Percentiles rank a stretch among this genome's conserved stretches.
phyloP scores from a whole-genome alignment of 768 basidiomycete species.

The Tulasnella sp. region DNA sequence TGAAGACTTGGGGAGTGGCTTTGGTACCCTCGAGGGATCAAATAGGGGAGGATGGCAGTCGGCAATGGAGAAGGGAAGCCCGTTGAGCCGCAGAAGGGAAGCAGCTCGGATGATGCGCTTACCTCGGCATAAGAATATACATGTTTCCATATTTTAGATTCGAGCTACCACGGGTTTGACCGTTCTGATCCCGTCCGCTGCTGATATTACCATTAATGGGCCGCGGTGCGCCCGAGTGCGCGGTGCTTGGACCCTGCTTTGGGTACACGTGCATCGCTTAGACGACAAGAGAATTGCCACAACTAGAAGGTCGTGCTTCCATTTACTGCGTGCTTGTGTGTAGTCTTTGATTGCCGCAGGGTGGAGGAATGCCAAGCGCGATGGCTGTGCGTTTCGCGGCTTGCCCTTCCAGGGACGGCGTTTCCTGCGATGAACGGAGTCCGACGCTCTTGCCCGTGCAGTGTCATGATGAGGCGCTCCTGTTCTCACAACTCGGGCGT shows the following conservation, averaged over 20 bases:
- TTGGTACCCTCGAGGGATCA: too few species aligned
- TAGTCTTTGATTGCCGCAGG: not conserved
- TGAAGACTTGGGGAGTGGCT: too few species aligned
- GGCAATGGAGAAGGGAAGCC: too few species aligned
- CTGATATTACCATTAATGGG: not conserved
- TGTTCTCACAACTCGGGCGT: not conserved
- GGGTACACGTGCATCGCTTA: not conserved
- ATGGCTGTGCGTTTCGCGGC: not conserved
- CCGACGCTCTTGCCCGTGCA: not conserved
- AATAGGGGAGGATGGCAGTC: too few species aligned
- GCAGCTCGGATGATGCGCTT: too few species aligned
- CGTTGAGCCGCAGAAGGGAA: too few species aligned
- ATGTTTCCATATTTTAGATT: not conserved
- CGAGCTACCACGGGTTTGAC: not conserved
- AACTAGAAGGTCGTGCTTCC: not conserved
- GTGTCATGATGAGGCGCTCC: not conserved
- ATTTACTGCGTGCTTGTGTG: not conserved
- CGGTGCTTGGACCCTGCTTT: not conserved
- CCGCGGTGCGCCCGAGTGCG: not conserved
- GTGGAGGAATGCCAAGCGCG: too few species aligned
- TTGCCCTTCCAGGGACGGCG: not conserved
- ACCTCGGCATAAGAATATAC: too few species aligned
- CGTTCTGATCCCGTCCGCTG: not conserved
- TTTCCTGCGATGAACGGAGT: not conserved
- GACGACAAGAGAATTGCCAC: not conserved